A percentile compares a stretch with the other conserved stretches of the same genome.
Evolutionary conservation across 768 basidiomycete species (phyloP).

Genomic region (Amylocystis lapponica): DNA sequence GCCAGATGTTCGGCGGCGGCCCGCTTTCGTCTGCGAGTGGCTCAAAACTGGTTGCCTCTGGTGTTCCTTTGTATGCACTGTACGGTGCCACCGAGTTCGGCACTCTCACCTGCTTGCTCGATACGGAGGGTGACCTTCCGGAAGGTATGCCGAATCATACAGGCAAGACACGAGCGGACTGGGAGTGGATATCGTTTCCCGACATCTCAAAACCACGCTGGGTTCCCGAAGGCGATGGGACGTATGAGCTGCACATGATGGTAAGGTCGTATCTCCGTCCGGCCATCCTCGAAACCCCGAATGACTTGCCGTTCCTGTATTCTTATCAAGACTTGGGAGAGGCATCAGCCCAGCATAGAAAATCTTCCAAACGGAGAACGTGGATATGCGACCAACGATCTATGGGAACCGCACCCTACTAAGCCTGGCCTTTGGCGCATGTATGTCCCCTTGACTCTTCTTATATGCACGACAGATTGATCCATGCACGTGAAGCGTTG

Average conservation of each 20-base stretch:
- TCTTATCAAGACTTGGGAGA: not conserved
- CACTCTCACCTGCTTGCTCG: not conserved
- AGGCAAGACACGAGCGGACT: constrained; percentile 4
- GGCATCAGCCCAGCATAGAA: constrained; percentile 3
- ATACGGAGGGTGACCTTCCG: not conserved
- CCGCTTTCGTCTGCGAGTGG: constrained; percentile 12
- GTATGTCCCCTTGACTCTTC: constrained; percentile 3
- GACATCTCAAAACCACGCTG: not conserved
- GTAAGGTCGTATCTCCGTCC: constrained; percentile 3
- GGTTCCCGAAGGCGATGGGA: constrained; percentile 7
- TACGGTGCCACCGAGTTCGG: constrained; percentile 17
- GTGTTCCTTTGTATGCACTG: constrained; percentile 7
- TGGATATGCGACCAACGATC: constrained; percentile 16
- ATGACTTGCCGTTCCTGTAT: not conserved
- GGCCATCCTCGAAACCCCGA: not conserved
- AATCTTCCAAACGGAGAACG: constrained; percentile 5
- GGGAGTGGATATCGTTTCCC: constrained; percentile 5
- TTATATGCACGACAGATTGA: constrained; percentile 19
- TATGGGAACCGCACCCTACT: constrained; percentile 13
- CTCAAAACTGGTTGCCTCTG: constrained; percentile 10
- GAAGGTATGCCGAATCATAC: no score
- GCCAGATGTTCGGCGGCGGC: constrained; percentile 13
- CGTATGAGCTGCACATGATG: constrained; percentile 10
- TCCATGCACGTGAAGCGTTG: constrained; percentile 23
- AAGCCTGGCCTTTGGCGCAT: constrained; percentile 23